phyloP scores from a whole-genome alignment of 1,139 yeast species.

The Hyphopichia fennica region DNA sequence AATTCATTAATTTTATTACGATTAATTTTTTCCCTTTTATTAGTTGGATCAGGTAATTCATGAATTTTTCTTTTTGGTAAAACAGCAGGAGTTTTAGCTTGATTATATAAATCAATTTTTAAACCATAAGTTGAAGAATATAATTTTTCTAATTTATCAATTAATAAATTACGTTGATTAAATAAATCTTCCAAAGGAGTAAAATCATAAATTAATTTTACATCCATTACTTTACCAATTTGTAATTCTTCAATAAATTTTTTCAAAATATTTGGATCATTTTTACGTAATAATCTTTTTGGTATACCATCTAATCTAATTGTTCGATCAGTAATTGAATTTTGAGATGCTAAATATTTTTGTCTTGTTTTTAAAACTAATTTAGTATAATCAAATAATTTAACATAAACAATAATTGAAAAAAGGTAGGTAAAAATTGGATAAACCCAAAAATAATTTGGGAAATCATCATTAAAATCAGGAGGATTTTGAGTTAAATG shows the following conservation, averaged over 20 bases:
- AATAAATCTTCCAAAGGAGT: constrained; percentile 45
- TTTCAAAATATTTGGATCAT: constrained; percentile 42
- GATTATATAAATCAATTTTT: constrained; percentile 40
- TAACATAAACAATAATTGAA: constrained; percentile 64
- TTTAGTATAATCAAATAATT: constrained; percentile 66
- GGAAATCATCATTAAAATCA: constrained; percentile 26
- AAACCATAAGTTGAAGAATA: constrained; percentile 49
- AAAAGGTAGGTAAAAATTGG: constrained; percentile 85
- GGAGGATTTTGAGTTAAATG: constrained; percentile 14
- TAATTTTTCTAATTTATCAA: constrained; percentile 42
- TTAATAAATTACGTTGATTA: constrained; percentile 28
- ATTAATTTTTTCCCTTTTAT: constrained; percentile 3
- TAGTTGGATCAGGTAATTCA: neutral
- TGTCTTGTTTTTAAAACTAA: constrained; percentile 78
- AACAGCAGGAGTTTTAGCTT: constrained; percentile 29
- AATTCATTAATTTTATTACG: constrained; percentile 15
- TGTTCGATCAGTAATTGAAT: constrained; percentile 90
- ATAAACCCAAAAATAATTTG: constrained; percentile 65
- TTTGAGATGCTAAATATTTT: constrained; percentile 79
- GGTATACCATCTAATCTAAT: constrained; percentile 87
- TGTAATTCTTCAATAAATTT: constrained; percentile 60
- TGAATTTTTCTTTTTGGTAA: constrained; percentile 8
- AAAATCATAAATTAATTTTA: constrained; percentile 59
- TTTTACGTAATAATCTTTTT: constrained; percentile 36
- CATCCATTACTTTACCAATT: constrained; percentile 58